Evolutionary conservation across 371 early-diverging fungal species (phyloP), one percentile per base, ranked within the genome.

Genomic region (Mortierella sp.): DNA sequence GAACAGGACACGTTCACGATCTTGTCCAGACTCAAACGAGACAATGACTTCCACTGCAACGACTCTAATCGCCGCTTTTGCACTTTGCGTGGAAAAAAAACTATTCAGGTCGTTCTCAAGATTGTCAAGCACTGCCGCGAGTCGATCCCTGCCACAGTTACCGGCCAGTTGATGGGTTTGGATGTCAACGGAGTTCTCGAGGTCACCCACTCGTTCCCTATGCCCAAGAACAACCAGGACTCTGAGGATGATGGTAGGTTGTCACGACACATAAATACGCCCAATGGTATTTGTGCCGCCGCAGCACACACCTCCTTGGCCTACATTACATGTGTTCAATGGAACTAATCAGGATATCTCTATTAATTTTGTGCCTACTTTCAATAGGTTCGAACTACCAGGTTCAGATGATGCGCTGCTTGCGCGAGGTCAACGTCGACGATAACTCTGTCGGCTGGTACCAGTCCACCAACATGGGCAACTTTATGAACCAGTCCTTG

Each of bases 401-500:
- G 91, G 87, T 96, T 52, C 96, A 96, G 79, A 97, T 98, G 98
- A 94, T 98, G 92, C 92, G 96, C 83, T 94, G 96, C 89, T 91
- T 98, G 85, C 95, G 97, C 78, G 96, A 97, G 74, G 95, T 98
- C 80, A 98, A 98, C 88, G 96, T 95, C 71, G 99, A 99, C 87
- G 95, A 96, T 88, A 97, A 97, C 92, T 94, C 96, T 52, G 98
- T 98, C 52, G 99, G 99, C n/a, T 97, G 99, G 97, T 99, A 98
- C 88, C 95, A 96, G 88, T 96, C 97, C 45, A 94, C 97, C 63
- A 92, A 95, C 81, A 89, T 97, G 88, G 97, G 96, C 78, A 94
- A 95, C 82, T 97, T 98, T 89, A 94, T 98, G 92, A 95, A 96
- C 91, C 94, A 95, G 88, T 94, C 93, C 73, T 91, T 97, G 89